Evolutionary conservation across 1,139 yeast genomes (phyloP).

Genomic region (Magnusiomyces clavatus): DNA sequence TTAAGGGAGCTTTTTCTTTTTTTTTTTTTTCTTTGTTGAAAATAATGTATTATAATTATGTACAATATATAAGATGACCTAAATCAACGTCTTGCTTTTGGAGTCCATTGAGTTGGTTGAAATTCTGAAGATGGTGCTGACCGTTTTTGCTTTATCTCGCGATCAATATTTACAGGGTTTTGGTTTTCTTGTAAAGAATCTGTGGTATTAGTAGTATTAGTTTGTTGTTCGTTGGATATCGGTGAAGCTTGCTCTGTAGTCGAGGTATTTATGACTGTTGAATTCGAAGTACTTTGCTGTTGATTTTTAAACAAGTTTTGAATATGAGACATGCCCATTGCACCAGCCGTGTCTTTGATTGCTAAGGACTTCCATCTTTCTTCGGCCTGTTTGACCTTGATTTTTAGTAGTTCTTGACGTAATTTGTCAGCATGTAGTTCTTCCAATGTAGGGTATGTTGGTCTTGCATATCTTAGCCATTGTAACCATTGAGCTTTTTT

Average conservation of each 20-base stretch:
- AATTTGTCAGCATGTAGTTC: slow-evolving; percentile 53
- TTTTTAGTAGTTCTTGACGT: slow-evolving; percentile 48
- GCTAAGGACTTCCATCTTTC: slow-evolving; percentile 45
- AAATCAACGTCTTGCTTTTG: slow-evolving; percentile 5
- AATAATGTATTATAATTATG: too few species aligned
- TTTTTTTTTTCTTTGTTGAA: too few species aligned
- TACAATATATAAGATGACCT: not conserved
- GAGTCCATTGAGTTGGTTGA: slow-evolving; percentile 12
- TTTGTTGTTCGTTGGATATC: not conserved
- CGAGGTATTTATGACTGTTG: not conserved
- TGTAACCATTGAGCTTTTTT: slow-evolving; percentile 62
- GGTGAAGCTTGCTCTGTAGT: not conserved
- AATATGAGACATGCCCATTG: slow-evolving; percentile 5
- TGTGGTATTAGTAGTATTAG: not conserved
- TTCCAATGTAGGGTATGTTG: slow-evolving; percentile 49
- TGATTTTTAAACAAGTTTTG: slow-evolving; percentile 1
- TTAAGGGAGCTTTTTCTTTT: too few species aligned
- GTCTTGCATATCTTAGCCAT: slow-evolving; percentile 66
- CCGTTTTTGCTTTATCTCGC: slow-evolving; percentile 1
- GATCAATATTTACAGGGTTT: slow-evolving; percentile 6
- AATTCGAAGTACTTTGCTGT: not conserved
- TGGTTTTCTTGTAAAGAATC: not conserved
- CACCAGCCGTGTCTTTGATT: slow-evolving; percentile 20
- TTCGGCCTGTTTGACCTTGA: slow-evolving; percentile 54
- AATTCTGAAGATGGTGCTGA: slow-evolving; percentile 14